Evolutionary conservation across 2,329 filamentous ascomycete genomes (phyloP), one percentile per base, ranked within the genome.

Genomic region (Mariannaea elegans): DNA sequence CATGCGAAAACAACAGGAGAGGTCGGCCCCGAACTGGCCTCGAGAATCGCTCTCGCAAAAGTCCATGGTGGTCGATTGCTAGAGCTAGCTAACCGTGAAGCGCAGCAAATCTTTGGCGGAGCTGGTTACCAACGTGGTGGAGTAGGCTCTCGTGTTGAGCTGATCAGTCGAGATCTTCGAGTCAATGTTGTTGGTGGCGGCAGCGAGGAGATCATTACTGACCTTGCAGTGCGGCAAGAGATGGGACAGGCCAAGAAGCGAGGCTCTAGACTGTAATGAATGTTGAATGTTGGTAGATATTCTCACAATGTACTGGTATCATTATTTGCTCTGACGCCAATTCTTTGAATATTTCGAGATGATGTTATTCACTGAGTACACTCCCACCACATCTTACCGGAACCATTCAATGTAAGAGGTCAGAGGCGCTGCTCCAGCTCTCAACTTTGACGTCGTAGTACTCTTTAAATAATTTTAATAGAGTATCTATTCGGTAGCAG

Each of bases 91-190:
- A 80, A 79, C 23, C 73, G 83, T 1, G 82, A 85, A 68, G 80
- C 82, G 1, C 82, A 84, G 69, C 83, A 85, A 65, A 76, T 85
- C 3, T 79, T 85, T 63, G 83, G 83, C 8, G 83, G 82, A 1
- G 77, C 79, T 2, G 83, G 82, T 2, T 85, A 84, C 62, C 79
- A 82, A 55, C 80, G 77, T 27, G 76, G 74, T 34, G 82, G 82
- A 0, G 77, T 77, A 6, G 82, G 82, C 0, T 78, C 77, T 2
- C 74, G 79, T 7, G 76, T 85, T 8, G 83, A 85, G 71, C 82
- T 84, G 66, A 81, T 84, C 39, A 82, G 79, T 63, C 75, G 83
- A 0, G 82, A 85, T 68, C 66, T 85, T 44, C 74, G 82, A 9
- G 36, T 62, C 16, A 47, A 81, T 81, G 80, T 84, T 12, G 77